Evolutionary conservation across 2,329 filamentous ascomycete species (phyloP), one percentile per base, ranked within the genome.

Genomic region (Pseudogymnoascus sp.): DNA sequence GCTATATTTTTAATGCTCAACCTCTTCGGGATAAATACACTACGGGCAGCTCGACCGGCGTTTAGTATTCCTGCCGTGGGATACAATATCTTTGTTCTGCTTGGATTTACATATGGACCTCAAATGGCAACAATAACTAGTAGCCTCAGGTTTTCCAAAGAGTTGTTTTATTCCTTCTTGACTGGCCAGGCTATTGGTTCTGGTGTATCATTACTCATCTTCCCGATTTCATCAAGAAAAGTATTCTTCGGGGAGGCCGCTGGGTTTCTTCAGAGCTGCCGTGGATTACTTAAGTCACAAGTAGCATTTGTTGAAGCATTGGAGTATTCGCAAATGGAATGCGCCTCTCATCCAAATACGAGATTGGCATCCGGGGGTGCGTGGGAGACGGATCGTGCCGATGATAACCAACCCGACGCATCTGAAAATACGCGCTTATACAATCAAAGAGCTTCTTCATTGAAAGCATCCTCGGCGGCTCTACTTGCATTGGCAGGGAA

Each of bases 1-100:
- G 88, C 76, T 0, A 75, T 90, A 1, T 91, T 86, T 84, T 77
- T 91, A 2, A 87, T 90, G 71, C 80, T 85, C 66, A 82, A 85
- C 70, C 86, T 89, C 60, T 91, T 86, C 76, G 68, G 84, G 9
- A 80, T 85, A 66, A 89, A 89, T 69, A 76, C 82, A 1, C 68
- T 89, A 23, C 83, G 87, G 49, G 86, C 88, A 14, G 85, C 84
- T 66, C 80, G 82, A 46, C 86, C 87, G 4, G 83, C 86, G 66
- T 80, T 90, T 63, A 83, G 84, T 56, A 81, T 90, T 25, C 86
- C 88, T 0, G 78, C 83, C n/a, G 88, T 91, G 63, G 77, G 88
- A 53, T 89, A 85, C 71, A 82, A 82, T n/a, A 88, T 91, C 62
- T 80, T 89, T 59, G 79, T 83, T 62, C 86, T 87, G 67, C 79